Conservation (phyloP, 441 rosid species). For the Rhodomyrtus psidioides region DNA sequence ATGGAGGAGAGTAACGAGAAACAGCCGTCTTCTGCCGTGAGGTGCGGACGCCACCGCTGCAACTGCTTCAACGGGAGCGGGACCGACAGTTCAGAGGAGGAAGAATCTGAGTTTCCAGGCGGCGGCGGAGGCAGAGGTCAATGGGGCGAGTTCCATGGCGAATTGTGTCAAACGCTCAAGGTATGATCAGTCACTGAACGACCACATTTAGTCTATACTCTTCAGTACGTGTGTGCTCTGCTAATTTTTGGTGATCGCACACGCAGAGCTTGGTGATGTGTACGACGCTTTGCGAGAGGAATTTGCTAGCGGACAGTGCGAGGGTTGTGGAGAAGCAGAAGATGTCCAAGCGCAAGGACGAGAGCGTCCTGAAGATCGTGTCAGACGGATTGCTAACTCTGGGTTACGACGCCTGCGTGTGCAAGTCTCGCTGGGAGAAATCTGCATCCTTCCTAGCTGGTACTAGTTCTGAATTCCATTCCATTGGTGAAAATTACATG, state of each 20-base stretch:
- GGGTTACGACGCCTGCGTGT: conserved; percentile 66
- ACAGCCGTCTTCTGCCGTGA: conserved; percentile 19
- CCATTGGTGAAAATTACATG: neutral
- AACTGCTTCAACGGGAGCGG: conserved; percentile 51
- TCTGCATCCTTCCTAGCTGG: conserved; percentile 61
- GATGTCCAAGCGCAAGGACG: conserved; percentile 44
- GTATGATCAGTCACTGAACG: conserved; percentile 17
- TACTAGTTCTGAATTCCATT: conserved; percentile 13
- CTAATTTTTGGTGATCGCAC: neutral
- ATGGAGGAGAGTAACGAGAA: conserved; percentile 63
- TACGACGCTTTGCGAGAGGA: conserved; percentile 41
- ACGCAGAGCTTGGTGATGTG: conserved; percentile 62
- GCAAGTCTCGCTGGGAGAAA: conserved; percentile 86
- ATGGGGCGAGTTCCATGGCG: conserved; percentile 21
- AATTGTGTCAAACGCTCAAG: conserved; percentile 53
- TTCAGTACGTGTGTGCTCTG: neutral
- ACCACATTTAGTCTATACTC: neutral
- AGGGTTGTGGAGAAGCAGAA: conserved; percentile 61
- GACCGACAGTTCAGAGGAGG: conserved; percentile 57
- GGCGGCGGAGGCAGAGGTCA: conserved; percentile 9
- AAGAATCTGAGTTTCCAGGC: conserved; percentile 35
- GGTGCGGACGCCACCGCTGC: conserved; percentile 52
- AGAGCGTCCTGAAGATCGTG: conserved; percentile 37
- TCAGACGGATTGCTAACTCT: conserved; percentile 42
- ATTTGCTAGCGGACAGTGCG: conserved; percentile 46